These are phyloP conservation scores for Avena eriantha DNA, from an alignment of 176 grass and related monocot species.

Conservation along the genomic window DNA sequence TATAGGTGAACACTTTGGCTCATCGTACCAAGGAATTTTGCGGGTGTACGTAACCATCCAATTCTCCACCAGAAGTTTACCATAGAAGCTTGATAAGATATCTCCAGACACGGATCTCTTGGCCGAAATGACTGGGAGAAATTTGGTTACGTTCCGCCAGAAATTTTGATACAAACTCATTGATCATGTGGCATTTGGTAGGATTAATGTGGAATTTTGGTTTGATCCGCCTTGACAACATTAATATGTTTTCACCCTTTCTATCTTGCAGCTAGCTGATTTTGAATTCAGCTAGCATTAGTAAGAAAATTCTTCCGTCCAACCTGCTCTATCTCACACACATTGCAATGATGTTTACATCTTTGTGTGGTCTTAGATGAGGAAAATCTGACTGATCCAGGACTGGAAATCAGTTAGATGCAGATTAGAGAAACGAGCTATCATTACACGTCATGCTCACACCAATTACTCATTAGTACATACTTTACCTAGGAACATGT, in stretches of 20 bases:
- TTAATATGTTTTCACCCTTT: not conserved
- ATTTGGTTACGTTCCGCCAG: not conserved
- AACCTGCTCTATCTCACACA: too few species aligned
- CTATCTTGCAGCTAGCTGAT: too few species aligned
- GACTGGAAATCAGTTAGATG: too few species aligned
- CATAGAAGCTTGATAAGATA: not conserved
- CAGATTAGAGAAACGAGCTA: not conserved
- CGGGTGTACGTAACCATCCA: not conserved
- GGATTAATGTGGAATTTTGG: not conserved
- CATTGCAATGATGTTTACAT: too few species aligned
- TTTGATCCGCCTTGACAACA: not conserved
- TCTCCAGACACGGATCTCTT: not conserved
- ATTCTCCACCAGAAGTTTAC: not conserved
- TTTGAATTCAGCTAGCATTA: too few species aligned
- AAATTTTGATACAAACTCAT: not conserved
- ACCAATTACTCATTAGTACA: not conserved
- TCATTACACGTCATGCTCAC: not conserved
- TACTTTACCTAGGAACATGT: not conserved
- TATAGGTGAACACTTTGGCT: not conserved
- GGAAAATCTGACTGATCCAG: too few species aligned
- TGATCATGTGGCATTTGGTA: not conserved
- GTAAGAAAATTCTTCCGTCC: too few species aligned
- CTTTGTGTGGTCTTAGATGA: too few species aligned
- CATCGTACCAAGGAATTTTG: not conserved
- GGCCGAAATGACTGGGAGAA: not conserved